phyloP scores from a whole-genome alignment of 225 moss, liverwort and hornwort genomes.

The Sphagnum tenellum region DNA sequence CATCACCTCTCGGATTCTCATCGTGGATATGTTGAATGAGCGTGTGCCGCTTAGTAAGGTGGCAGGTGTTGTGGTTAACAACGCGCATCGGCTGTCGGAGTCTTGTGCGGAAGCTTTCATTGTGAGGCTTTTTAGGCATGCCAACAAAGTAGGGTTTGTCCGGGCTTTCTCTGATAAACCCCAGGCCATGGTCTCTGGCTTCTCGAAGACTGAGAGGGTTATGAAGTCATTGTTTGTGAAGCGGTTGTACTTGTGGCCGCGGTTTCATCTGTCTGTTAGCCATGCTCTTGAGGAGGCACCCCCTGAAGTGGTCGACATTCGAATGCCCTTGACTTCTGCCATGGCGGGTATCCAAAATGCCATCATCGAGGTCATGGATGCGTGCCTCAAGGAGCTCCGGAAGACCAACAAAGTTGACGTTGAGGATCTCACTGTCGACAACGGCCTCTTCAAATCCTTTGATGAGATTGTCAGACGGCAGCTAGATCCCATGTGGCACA shows the following conservation, averaged over 20 bases:
- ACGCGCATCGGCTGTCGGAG: slow-evolving; percentile 80
- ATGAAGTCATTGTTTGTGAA: slow-evolving; percentile 88
- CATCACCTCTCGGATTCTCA: slow-evolving; percentile 92
- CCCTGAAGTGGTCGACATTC: slow-evolving; percentile 79
- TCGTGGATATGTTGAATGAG: slow-evolving; percentile 96
- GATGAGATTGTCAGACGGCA: slow-evolving; percentile 90
- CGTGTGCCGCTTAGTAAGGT: slow-evolving; percentile 75
- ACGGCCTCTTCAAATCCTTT: slow-evolving; percentile 96
- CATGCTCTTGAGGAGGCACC: slow-evolving; percentile 61
- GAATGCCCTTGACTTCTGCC: slow-evolving; percentile 86
- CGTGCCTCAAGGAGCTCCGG: slow-evolving; percentile 95
- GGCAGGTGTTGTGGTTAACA: slow-evolving; percentile 70
- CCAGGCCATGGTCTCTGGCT: slow-evolving; percentile 88
- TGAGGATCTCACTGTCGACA: slow-evolving; percentile 92
- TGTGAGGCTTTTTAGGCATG: slow-evolving; percentile 77
- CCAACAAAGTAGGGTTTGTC: slow-evolving; percentile 68
- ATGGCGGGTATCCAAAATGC: slow-evolving; percentile 95
- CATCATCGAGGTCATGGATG: slow-evolving; percentile 96
- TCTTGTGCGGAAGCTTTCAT: slow-evolving; percentile 95
- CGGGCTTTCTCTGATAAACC: slow-evolving; percentile 87
- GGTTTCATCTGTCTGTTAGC: slow-evolving; percentile 84
- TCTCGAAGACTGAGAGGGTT: slow-evolving; percentile 84
- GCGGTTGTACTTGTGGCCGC: slow-evolving; percentile 76
- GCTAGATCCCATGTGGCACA: slow-evolving; percentile 98
- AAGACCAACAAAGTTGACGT: slow-evolving; percentile 96